phyloP scores from a whole-genome alignment of 2,329 filamentous ascomycete genomes.

The Bipolaris cookei region DNA sequence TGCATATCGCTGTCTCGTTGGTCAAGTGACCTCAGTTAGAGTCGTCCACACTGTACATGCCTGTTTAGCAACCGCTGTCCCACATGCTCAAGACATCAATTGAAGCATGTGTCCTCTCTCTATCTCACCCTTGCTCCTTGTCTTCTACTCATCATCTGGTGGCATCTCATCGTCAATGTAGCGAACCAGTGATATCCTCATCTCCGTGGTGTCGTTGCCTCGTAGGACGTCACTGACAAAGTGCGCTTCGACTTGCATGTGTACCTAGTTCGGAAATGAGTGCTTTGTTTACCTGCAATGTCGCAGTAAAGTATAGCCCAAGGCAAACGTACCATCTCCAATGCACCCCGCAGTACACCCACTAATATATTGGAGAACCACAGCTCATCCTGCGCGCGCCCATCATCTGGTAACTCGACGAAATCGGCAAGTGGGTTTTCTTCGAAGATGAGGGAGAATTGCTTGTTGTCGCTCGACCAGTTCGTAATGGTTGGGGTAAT shows the following conservation, averaged over 20 bases:
- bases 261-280: conserved; percentile 59
- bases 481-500: conserved; percentile 92
- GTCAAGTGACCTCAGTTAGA: background rate
- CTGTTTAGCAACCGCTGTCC: background rate
- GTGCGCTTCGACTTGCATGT: conserved; percentile 98
- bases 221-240: conserved; percentile 93
- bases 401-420: conserved; percentile 95
- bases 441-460: conserved; percentile 94
- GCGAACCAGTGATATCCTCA: conserved; percentile 87
- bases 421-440: conserved; percentile 98
- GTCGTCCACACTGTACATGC: background rate
- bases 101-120: background rate
- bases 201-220: conserved; percentile 95
- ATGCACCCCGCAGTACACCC: conserved; percentile 83
- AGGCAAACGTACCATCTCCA: conserved; percentile 80
- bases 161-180: conserved; percentile 98
- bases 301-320: background rate
- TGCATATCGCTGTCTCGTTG: background rate
- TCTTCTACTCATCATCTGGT: conserved; percentile 83
- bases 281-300: background rate
- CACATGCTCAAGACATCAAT: background rate
- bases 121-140: too few species aligned
- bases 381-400: conserved; percentile 90
- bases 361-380: conserved; percentile 99
- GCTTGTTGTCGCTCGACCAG: conserved; percentile 95